Evolutionary conservation across 441 rosid genomes (phyloP), one percentile per base, ranked within the genome.

Genomic region (Arabidopsis lyrata): DNA sequence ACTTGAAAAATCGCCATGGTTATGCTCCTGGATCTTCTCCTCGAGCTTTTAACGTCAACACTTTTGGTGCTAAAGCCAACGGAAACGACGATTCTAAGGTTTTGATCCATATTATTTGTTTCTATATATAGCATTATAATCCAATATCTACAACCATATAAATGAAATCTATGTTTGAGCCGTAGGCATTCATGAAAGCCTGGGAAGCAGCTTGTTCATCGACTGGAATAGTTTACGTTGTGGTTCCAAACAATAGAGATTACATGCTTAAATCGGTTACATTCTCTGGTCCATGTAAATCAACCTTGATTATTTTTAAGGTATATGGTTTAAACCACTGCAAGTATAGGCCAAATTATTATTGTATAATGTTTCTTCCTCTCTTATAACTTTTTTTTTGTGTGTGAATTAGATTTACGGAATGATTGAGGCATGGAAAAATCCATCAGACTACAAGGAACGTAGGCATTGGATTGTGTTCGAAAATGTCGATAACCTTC

Each of bases 201-300:
- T 94, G 99, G 99, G 44, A 81, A 27, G 82, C 74, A 53, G 93
- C 92, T 61, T 95, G 99, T 75, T 88, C 90, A 47, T 88, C 90
- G 41, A 78, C 89, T 44, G 78, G 76, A 42, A 76, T 77, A 55
- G 86, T 81, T 45, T 68, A 77, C 16, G 31, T 90, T 7, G 74
- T 87, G 13, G 85, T 89, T 44, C 97, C 99, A 0, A 84, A 72
- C 62, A 64, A 77, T 49, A 88, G 67, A 73, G 73, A 62, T 32
- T 95, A 92, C 75, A 69, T 18, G 49, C 83, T 92, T 34, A 90
- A 88, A 70, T 91, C 89, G 34, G 53, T 85, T 1, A 83, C 68
- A 13, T 95, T 95, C 81, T 81, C 94, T 35, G 99, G 99, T 62
- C 99, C 99, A 13, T 95, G 99, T 53, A 72, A 74, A 72, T 80